Conservation (phyloP, 2,329 filamentous ascomycete genomes). For the Cladosporium colombiae region DNA sequence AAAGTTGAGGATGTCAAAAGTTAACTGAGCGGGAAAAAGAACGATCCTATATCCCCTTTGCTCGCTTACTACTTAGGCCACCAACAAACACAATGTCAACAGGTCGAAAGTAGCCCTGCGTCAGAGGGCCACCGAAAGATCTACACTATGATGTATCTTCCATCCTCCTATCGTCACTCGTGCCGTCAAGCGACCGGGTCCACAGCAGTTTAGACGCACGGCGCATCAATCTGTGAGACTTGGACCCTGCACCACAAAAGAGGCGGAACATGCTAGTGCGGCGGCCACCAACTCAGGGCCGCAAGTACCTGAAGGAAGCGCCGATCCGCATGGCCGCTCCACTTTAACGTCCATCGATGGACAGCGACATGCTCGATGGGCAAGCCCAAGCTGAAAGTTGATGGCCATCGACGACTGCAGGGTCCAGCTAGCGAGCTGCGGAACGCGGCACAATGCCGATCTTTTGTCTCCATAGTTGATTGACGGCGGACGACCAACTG, state of each 20-base stretch:
- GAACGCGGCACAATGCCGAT: conserved; percentile 15
- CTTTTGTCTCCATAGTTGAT: not conserved
- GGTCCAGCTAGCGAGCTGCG: conserved; percentile 8
- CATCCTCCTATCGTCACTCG: conserved; percentile 11
- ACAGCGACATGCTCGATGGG: conserved; percentile 3
- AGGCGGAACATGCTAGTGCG: not conserved
- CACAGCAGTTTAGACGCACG: not conserved
- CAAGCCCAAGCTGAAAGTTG: not conserved
- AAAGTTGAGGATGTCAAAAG: not conserved
- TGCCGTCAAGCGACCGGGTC: conserved; percentile 9
- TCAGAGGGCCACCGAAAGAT: conserved; percentile 17
- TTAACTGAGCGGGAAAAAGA: not conserved
- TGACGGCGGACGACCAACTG: conserved; percentile 1
- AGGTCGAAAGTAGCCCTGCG: conserved; percentile 6
- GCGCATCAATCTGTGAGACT: not conserved
- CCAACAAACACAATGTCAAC: not conserved
- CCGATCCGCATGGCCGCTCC: not conserved
- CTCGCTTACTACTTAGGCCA: not conserved
- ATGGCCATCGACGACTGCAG: conserved; percentile 12
- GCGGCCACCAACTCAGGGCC: not conserved
- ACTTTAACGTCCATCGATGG: conserved; percentile 13
- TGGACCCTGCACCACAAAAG: conserved; percentile 2
- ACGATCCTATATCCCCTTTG: not conserved
- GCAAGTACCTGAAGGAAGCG: not conserved
- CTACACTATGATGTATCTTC: conserved; percentile 13